A percentile compares a stretch with the other conserved stretches of the same genome.
These are phyloP conservation scores for Neonectria neomacrospora DNA, from an alignment of 2,329 filamentous ascomycete genomes.

Conservation along the genomic window DNA sequence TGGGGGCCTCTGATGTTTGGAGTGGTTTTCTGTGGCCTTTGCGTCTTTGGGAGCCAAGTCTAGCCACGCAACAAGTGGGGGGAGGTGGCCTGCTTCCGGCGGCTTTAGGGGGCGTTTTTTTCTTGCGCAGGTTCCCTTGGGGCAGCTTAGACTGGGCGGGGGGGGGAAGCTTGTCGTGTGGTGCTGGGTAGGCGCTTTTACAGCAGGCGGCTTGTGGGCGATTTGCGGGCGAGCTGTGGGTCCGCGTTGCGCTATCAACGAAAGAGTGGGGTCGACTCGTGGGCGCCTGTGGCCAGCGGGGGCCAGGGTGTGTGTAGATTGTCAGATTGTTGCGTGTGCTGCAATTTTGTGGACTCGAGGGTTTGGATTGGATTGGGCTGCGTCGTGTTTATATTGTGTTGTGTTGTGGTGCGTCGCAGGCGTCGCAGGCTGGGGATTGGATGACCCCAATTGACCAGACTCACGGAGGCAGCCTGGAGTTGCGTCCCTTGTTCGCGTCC, in stretches of 20 bases:
- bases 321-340: constrained; percentile 26
- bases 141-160: neutral
- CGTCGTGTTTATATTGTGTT: neutral
- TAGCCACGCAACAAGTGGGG: constrained; percentile 26
- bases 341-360: constrained; percentile 21
- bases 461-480: neutral
- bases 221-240: constrained; percentile 7
- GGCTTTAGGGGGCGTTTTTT: constrained; percentile 31
- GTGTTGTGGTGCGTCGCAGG: constrained; percentile 20
- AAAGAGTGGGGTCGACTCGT: constrained; percentile 34
- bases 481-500: constrained; percentile 3
- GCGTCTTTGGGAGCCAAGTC: constrained; percentile 9
- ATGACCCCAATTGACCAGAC: constrained; percentile 20
- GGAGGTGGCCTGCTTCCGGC: constrained; percentile 43
- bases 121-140: neutral
- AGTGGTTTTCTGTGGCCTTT: constrained; percentile 3
- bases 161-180: neutral
- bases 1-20: constrained; percentile 31
- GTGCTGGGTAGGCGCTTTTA: neutral
- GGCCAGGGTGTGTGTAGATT: constrained; percentile 18
- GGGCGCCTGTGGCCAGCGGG: constrained; percentile 27
- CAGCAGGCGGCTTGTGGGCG: constrained; percentile 3
- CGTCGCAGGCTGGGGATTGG: constrained; percentile 13
- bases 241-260: constrained; percentile 26
- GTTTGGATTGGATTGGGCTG: constrained; percentile 14